Evolutionary conservation across 495 filamentous ascomycete species (phyloP).

Genomic region (Tuber microsphaerosporum): DNA sequence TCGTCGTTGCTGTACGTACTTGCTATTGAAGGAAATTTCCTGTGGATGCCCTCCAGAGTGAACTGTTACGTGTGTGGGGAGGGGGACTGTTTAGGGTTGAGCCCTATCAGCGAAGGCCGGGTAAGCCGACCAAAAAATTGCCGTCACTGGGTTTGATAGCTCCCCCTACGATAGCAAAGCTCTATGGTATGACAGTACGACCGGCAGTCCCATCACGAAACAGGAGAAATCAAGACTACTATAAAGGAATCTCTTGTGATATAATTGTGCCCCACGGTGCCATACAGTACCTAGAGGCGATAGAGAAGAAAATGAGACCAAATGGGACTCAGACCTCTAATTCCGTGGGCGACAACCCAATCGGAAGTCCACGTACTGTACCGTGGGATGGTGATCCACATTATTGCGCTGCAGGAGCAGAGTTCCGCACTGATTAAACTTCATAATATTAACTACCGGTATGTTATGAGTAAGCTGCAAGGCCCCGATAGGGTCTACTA

Average conservation of each 20-base stretch:
- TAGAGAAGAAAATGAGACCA: not conserved
- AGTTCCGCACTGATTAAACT: no score
- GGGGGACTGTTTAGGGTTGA: conserved; percentile 21
- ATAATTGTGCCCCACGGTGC: not conserved
- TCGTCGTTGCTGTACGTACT: conserved; percentile 15
- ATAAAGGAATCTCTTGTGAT: no score
- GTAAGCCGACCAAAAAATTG: not conserved
- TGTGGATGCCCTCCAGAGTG: conserved; percentile 10
- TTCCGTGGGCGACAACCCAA: not conserved
- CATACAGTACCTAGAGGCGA: not conserved
- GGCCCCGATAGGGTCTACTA: no score
- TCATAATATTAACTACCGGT: no score
- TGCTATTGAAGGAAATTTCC: conserved; percentile 12
- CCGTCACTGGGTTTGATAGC: not conserved
- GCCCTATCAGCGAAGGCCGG: conserved; percentile 11
- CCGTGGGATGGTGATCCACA: no score
- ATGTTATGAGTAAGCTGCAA: no score
- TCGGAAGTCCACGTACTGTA: not conserved
- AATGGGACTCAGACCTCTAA: conserved; percentile 6
- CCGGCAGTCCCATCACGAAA: no score
- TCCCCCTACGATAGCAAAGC: no score
- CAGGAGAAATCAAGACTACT: no score
- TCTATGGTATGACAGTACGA: no score
- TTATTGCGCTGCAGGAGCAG: no score
- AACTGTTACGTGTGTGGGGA: conserved; percentile 14